Evolutionary conservation across 1,284 basidiomycete species (phyloP).

Genomic region (Microstroma glucosiphilum): DNA sequence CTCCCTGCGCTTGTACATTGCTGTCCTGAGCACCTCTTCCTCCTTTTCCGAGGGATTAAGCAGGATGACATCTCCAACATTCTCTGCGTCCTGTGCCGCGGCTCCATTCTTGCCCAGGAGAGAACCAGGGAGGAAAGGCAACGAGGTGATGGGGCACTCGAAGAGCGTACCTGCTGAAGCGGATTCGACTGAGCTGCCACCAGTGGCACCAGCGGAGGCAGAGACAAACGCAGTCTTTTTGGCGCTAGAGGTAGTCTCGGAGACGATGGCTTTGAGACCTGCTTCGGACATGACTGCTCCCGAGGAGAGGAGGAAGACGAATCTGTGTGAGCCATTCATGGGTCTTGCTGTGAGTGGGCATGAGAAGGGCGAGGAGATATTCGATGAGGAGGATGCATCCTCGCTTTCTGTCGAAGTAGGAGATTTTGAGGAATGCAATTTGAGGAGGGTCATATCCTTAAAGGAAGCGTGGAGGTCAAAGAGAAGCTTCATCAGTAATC

Average conservation of each 20-base stretch:
- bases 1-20: constrained; percentile 17
- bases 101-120: constrained; percentile 17
- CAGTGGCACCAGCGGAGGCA: background rate
- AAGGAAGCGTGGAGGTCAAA: background rate
- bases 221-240: background rate
- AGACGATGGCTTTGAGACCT: constrained; percentile 27
- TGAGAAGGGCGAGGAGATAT: constrained; percentile 23
- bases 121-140: constrained; percentile 21
- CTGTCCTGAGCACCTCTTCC: constrained; percentile 23
- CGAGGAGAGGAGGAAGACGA: constrained; percentile 36
- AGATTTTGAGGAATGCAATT: constrained; percentile 19
- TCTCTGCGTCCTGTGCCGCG: background rate
- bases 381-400: constrained; percentile 9
- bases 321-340: constrained; percentile 43
- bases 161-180: background rate
- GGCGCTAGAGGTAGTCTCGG: background rate
- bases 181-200: constrained; percentile 2
- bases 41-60: constrained; percentile 28
- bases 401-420: background rate
- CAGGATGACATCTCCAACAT: constrained; percentile 23
- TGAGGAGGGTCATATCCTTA: constrained; percentile 32
- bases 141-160: constrained; percentile 32
- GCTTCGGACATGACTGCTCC: constrained; percentile 41
- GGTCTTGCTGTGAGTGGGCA: constrained; percentile 42
- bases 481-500: no score